These are phyloP conservation scores for Pseudopithomyces chartarum DNA, from an alignment of 2,329 filamentous ascomycete genomes.

Conservation along the genomic window DNA sequence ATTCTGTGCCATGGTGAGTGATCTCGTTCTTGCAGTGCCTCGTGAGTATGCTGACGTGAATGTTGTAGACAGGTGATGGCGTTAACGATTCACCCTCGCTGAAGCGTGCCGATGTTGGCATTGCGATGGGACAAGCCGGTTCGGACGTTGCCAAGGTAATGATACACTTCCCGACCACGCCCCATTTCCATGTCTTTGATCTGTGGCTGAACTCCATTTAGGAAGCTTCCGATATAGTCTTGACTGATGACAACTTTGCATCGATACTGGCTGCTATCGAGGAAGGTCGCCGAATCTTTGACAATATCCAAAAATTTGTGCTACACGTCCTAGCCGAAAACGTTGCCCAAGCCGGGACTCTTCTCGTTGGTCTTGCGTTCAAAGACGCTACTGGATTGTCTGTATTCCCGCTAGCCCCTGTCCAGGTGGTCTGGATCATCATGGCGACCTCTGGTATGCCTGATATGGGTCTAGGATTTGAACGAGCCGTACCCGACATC, in stretches of 20 bases:
- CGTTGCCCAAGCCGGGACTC: constrained; percentile 17
- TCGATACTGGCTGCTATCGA: constrained; percentile 29
- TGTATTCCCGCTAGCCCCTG: constrained; percentile 24
- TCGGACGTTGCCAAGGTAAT: constrained; percentile 15
- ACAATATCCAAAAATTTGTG: constrained; percentile 24
- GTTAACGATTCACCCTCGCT: constrained; percentile 30
- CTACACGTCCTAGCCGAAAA: constrained; percentile 17
- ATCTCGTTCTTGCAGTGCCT: no score
- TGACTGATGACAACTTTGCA: constrained; percentile 31
- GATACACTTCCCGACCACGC: no score
- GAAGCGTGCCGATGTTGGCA: constrained; percentile 23
- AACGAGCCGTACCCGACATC: constrained; percentile 21
- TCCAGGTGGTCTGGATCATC: constrained; percentile 27
- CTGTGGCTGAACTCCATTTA: no score
- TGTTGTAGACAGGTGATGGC: constrained; percentile 27
- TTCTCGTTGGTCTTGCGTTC: constrained; percentile 22
- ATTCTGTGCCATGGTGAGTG: constrained; percentile 23
- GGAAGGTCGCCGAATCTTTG: constrained; percentile 28
- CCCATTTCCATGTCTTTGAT: no score
- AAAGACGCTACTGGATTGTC: constrained; percentile 17
- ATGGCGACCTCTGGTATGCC: constrained; percentile 26
- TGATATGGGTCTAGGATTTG: constrained; percentile 22
- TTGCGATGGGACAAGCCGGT: constrained; percentile 26
- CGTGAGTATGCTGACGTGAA: no score
- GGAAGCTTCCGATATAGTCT: constrained; percentile 21